phyloP scores from a whole-genome alignment of 2,329 filamentous ascomycete genomes.

The Stemphylium vesicarium region DNA sequence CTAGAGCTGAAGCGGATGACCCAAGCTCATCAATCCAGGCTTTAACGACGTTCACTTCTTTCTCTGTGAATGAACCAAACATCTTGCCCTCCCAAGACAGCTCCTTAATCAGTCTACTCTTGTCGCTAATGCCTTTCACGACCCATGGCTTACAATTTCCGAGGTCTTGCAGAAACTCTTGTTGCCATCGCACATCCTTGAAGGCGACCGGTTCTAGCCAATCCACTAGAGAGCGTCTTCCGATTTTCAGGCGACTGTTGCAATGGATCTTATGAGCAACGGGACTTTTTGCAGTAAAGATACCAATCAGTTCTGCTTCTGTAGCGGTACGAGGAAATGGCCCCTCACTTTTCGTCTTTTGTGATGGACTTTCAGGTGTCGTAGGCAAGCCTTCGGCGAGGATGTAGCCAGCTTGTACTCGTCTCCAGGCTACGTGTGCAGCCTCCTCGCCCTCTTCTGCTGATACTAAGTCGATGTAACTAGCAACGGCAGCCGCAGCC shows the following conservation, averaged over 20 bases:
- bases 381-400: slow-evolving; percentile 41
- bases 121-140: slow-evolving; percentile 46
- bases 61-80: slow-evolving; percentile 58
- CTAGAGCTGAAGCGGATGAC: background rate
- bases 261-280: slow-evolving; percentile 52
- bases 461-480: slow-evolving; percentile 48
- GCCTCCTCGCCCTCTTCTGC: slow-evolving; percentile 34
- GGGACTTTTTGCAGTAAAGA: slow-evolving; percentile 50
- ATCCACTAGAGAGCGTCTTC: slow-evolving; percentile 46
- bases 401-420: slow-evolving; percentile 53
- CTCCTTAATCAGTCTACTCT: slow-evolving; percentile 53
- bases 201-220: slow-evolving; percentile 52
- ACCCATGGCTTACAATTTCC: slow-evolving; percentile 52
- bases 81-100: slow-evolving; percentile 57
- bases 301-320: slow-evolving; percentile 25
- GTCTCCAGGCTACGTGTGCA: slow-evolving; percentile 49
- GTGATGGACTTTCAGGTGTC: slow-evolving; percentile 26
- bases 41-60: slow-evolving; percentile 48
- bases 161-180: slow-evolving; percentile 48
- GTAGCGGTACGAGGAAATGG: slow-evolving; percentile 16
- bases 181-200: slow-evolving; percentile 39
- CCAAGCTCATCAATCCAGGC: slow-evolving; percentile 51
- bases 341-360: slow-evolving; percentile 11
- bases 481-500: slow-evolving; percentile 47
- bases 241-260: slow-evolving; percentile 50